Percentiles rank a stretch among this genome's conserved stretches.
Conservation (phyloP, 441 rosid species). For the Melastoma candidum region DNA sequence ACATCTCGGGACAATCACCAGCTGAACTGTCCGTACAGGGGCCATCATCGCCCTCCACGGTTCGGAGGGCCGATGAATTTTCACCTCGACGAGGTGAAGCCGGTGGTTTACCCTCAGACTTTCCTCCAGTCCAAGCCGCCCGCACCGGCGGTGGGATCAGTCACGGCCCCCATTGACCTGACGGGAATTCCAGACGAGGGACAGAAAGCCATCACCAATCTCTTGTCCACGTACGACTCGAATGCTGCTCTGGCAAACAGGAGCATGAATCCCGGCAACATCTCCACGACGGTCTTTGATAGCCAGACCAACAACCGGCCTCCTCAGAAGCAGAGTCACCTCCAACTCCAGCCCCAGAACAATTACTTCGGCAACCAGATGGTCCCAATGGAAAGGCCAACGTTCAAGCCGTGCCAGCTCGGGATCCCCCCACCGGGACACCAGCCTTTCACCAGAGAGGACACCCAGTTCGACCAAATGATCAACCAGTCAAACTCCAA, state of each 20-base stretch:
- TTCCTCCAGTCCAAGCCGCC: conserved; percentile 10
- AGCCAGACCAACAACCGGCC: not conserved
- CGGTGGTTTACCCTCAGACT: conserved; percentile 9
- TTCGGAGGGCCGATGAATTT: conserved; percentile 8
- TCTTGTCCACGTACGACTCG: conserved; percentile 14
- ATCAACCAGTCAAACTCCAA: conserved; percentile 2
- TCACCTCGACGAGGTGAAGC: conserved; percentile 12
- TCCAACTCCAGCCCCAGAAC: conserved; percentile 3
- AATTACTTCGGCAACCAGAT: not conserved
- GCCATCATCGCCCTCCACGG: conserved; percentile 6
- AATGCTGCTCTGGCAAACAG: conserved; percentile 8
- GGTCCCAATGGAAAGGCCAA: too few species aligned
- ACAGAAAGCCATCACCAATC: conserved; percentile 14
- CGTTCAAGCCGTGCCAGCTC: too few species aligned
- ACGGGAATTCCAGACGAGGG: conserved; percentile 16
- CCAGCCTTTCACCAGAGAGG: conserved; percentile 9
- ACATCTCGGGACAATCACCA: conserved; percentile 14
- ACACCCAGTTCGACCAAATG: conserved; percentile 10
- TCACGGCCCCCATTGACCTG: conserved; percentile 8
- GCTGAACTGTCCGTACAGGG: conserved; percentile 12
- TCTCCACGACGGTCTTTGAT: not conserved
- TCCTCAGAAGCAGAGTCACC: not conserved
- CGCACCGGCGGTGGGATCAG: conserved; percentile 3
- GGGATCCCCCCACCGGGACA: not conserved
- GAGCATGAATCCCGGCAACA: conserved; percentile 1